phyloP scores from a whole-genome alignment of 2,329 filamentous ascomycete species.

The Aspergillus brunneoviolaceus region DNA sequence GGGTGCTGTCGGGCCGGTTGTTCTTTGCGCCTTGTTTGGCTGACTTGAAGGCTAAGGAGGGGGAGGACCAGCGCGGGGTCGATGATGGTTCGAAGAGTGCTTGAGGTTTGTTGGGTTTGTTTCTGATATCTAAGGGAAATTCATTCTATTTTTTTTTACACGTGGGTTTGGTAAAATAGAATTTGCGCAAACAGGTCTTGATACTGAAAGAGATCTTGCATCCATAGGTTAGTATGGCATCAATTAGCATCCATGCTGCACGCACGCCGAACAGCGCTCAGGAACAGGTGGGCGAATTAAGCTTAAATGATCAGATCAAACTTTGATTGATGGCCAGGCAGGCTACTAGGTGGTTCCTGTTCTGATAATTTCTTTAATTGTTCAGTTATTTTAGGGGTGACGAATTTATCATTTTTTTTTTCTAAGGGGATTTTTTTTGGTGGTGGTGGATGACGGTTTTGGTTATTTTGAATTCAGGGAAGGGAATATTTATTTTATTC shows the following conservation, averaged over 20 bases:
- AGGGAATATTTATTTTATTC: no score
- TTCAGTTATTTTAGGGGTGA: background rate
- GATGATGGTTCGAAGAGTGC: conserved; percentile 19
- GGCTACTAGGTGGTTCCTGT: background rate
- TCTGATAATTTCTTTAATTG: background rate
- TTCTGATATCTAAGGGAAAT: no score
- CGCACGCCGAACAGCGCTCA: background rate
- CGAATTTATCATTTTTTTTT: background rate
- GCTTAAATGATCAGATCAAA: background rate
- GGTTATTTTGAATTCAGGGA: conserved; percentile 1
- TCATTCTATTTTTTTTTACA: no score
- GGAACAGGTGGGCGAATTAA: background rate
- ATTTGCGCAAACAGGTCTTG: no score
- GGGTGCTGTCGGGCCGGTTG: conserved; percentile 50
- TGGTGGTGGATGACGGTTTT: background rate
- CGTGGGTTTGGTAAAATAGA: no score
- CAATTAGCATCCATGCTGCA: background rate
- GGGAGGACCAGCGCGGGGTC: conserved; percentile 8
- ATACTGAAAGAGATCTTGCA: no score
- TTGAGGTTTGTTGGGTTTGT: conserved; percentile 5
- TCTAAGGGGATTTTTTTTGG: background rate
- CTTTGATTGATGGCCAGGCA: background rate
- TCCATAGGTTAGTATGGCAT: background rate
- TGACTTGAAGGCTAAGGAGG: conserved; percentile 28
- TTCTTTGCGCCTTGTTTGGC: conserved; percentile 57